phyloP scores from a whole-genome alignment of 2,329 filamentous ascomycete species.

The Penicillium vulpinum region DNA sequence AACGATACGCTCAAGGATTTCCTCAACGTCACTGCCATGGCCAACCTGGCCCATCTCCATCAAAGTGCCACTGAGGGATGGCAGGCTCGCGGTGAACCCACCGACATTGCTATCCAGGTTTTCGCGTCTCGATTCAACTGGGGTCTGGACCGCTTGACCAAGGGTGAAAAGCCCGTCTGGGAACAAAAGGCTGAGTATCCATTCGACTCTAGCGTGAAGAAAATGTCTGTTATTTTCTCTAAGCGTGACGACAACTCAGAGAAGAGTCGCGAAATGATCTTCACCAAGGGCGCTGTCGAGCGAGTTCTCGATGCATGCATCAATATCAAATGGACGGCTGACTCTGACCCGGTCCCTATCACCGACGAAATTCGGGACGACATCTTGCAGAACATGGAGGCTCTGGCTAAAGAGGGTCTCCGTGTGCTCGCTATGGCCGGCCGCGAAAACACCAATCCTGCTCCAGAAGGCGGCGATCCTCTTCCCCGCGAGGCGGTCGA shows the following conservation, averaged over 20 bases:
- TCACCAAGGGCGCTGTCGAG: slow-evolving; percentile 61
- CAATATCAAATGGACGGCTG: slow-evolving; percentile 48
- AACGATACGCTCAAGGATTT: slow-evolving; percentile 55
- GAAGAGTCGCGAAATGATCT: slow-evolving; percentile 36
- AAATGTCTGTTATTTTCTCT: slow-evolving; percentile 70
- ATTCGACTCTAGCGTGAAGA: slow-evolving; percentile 73
- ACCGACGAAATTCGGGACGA: slow-evolving; percentile 56
- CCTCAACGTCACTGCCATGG: slow-evolving; percentile 63
- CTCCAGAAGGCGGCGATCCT: slow-evolving; percentile 19
- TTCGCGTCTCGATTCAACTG: slow-evolving; percentile 69
- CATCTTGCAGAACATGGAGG: slow-evolving; percentile 68
- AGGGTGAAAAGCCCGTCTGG: slow-evolving; percentile 55
- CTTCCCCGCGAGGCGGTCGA: slow-evolving; percentile 63
- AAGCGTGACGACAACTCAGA: slow-evolving; percentile 19
- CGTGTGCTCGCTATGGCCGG: slow-evolving; percentile 68
- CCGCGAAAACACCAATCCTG: slow-evolving; percentile 19
- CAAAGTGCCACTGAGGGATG: slow-evolving; percentile 56
- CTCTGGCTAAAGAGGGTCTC: slow-evolving; percentile 64
- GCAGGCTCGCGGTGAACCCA: slow-evolving; percentile 67
- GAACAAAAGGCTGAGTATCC: slow-evolving; percentile 66
- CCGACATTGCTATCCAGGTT: slow-evolving; percentile 73
- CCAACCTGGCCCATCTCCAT: slow-evolving; percentile 65
- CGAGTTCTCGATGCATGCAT: slow-evolving; percentile 65
- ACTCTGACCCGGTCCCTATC: slow-evolving; percentile 44
- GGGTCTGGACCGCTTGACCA: slow-evolving; percentile 56